These are phyloP conservation scores for Apiospora hydei DNA, from an alignment of 2,329 filamentous ascomycete species.

Conservation along the genomic window DNA sequence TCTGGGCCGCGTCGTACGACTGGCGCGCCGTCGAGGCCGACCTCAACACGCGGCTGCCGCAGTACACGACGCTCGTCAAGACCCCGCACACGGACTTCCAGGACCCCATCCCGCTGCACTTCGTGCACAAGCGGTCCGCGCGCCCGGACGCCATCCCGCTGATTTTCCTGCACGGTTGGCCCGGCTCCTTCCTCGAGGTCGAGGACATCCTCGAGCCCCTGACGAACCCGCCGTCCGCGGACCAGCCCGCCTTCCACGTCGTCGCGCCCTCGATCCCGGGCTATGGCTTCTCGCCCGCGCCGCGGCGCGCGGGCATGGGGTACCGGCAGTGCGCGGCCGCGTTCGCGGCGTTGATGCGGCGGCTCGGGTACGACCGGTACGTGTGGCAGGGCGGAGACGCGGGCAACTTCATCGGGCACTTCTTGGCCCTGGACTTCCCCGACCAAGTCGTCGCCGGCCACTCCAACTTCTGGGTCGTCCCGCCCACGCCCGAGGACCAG, in stretches of 20 bases:
- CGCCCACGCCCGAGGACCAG: conserved; percentile 27
- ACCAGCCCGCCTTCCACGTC: conserved; percentile 51
- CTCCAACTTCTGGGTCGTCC: conserved; percentile 36
- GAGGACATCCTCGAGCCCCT: conserved; percentile 44
- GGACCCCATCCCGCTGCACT: conserved; percentile 36
- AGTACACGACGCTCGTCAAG: conserved; percentile 22
- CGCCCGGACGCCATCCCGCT: conserved; percentile 46
- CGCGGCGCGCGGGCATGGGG: conserved; percentile 42
- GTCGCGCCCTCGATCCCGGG: conserved; percentile 54
- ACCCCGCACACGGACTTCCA: neutral
- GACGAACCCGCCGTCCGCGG: conserved; percentile 36
- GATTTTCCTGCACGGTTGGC: conserved; percentile 53
- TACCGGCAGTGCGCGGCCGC: conserved; percentile 39
- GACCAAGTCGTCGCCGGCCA: conserved; percentile 20
- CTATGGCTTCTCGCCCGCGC: conserved; percentile 50
- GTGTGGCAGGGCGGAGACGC: conserved; percentile 39
- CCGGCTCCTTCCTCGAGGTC: conserved; percentile 50
- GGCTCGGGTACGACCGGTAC: conserved; percentile 47
- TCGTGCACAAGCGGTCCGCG: conserved; percentile 38
- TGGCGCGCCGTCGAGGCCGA: conserved; percentile 25
- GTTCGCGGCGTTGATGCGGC: conserved; percentile 48
- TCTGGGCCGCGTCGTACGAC: conserved; percentile 25
- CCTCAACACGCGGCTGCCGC: conserved; percentile 23
- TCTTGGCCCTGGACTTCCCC: conserved; percentile 11
- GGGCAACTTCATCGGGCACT: conserved; percentile 16